phyloP scores from a whole-genome alignment of 1,139 yeast genomes.

The Hyphopichia burtonii region DNA sequence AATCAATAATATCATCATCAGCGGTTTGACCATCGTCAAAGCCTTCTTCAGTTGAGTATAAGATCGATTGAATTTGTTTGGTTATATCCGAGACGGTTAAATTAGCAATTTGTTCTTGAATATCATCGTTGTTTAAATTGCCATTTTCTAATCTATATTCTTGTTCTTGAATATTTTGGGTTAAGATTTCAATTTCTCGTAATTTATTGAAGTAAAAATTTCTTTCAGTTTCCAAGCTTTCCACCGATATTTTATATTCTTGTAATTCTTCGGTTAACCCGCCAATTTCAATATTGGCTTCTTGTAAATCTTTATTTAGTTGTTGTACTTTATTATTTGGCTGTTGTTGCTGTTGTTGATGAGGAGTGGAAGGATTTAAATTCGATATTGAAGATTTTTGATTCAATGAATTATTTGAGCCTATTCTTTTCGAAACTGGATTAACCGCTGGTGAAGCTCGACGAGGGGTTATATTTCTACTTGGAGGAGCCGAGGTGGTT shows the following conservation, averaged over 20 bases:
- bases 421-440: conserved; percentile 5
- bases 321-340: conserved; percentile 16
- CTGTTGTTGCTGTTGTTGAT: conserved; percentile 2
- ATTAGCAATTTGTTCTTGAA: conserved; percentile 26
- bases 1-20: conserved; percentile 12
- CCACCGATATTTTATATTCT: conserved; percentile 52
- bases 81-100: conserved; percentile 42
- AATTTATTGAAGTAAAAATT: conserved; percentile 88
- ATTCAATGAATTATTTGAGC: conserved; percentile 2
- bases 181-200: conserved; percentile 80
- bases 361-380: conserved; percentile 6
- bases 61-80: conserved; percentile 65
- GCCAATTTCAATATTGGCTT: conserved; percentile 35
- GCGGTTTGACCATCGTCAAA: conserved; percentile 28
- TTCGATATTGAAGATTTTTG: conserved; percentile 8
- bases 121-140: conserved; percentile 15
- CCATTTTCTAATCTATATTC: conserved; percentile 9
- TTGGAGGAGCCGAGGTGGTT: conserved; percentile 7
- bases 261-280: conserved; percentile 48
- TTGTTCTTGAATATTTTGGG: conserved; percentile 60
- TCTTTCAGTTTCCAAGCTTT: conserved; percentile 71
- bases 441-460: neutral
- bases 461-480: neutral
- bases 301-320: conserved; percentile 18
- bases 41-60: conserved; percentile 83